These are phyloP conservation scores for Claviceps sp. DNA, from an alignment of 2,329 filamentous ascomycete species.

Conservation along the genomic window DNA sequence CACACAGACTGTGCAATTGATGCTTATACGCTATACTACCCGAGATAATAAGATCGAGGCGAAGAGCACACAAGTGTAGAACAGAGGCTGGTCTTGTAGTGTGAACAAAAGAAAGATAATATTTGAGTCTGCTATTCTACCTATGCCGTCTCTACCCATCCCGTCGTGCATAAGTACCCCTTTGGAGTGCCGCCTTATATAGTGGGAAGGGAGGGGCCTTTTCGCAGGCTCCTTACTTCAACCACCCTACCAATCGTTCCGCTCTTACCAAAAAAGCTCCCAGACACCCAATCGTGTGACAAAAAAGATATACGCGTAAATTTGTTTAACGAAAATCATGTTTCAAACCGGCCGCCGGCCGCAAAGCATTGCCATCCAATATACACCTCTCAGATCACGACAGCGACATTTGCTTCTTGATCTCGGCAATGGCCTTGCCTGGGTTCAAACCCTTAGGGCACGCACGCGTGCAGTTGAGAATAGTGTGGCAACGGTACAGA, in stretches of 20 bases:
- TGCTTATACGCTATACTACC: no score
- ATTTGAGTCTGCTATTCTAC: conserved; percentile 3
- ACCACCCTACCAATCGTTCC: not conserved
- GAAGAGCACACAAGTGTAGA: no score
- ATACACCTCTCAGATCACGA: not conserved
- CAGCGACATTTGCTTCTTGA: conserved; percentile 90
- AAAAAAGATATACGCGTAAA: not conserved
- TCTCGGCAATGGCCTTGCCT: conserved; percentile 86
- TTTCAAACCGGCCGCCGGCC: not conserved
- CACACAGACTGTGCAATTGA: no score
- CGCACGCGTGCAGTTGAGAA: conserved; percentile 94
- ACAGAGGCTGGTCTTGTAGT: not conserved
- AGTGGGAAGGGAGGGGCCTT: not conserved
- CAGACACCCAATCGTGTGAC: not conserved
- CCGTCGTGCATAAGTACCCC: conserved; percentile 7
- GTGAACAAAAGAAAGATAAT: conserved; percentile 4
- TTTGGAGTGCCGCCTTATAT: conserved; percentile 3
- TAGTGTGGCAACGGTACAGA: conserved; percentile 97
- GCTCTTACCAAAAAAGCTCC: not conserved
- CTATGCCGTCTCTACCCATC: conserved; percentile 2
- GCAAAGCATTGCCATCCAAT: not conserved
- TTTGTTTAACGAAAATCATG: not conserved
- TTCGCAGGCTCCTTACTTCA: conserved; percentile 1
- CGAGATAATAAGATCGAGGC: no score
- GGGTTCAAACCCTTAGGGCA: conserved; percentile 98